Evolutionary conservation across 2,329 filamentous ascomycete genomes (phyloP), one percentile per base, ranked within the genome.

Genomic region (Endocalyx cinctus): DNA sequence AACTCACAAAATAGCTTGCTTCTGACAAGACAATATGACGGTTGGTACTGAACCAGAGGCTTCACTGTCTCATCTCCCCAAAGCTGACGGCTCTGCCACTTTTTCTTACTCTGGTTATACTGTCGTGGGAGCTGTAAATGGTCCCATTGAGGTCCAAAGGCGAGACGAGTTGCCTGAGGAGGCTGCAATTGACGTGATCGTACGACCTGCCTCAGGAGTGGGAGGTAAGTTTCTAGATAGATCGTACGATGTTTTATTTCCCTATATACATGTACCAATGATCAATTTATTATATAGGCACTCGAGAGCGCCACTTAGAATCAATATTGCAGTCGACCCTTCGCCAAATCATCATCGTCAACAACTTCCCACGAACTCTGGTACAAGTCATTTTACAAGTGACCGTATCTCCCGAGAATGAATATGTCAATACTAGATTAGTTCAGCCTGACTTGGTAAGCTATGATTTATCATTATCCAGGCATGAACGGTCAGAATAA

Each of bases 111-210:
- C 77, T 37, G 85, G 87, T 30, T 94, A 88, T 61, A 82, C 81
- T 27, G 75, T 97, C 44, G 77, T 94, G 34, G 85, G 84, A 35
- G 82, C 87, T 11, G 87, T 94, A 46, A 97, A 95, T 62, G 92
- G 90, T 1, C 92, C 92, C 12, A 78, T 97, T 47, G 92, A 98
- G 66, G 87, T 90, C 12, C 79, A 81, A 48, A 78, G 89, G 51
- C 79, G 87, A 51, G 90, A 98, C 56, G 87, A 97, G 59, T 78
- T 92, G 46, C 84, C 92, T 6, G 89, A 94, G 60, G 88, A 96
- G 66, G 87, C 90, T 17, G 78, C 83, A 31, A 71, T 98, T 45
- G 92, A 97, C 62, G 86, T 98, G 37, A 80, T 90, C 56, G 77
- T 98, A 45, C 79, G 92, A 58, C 90, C 90, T 30, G 82, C 84